Evolutionary conservation across 2,329 filamentous ascomycete genomes (phyloP).

Genomic region (Pseudogymnoascus sp.): DNA sequence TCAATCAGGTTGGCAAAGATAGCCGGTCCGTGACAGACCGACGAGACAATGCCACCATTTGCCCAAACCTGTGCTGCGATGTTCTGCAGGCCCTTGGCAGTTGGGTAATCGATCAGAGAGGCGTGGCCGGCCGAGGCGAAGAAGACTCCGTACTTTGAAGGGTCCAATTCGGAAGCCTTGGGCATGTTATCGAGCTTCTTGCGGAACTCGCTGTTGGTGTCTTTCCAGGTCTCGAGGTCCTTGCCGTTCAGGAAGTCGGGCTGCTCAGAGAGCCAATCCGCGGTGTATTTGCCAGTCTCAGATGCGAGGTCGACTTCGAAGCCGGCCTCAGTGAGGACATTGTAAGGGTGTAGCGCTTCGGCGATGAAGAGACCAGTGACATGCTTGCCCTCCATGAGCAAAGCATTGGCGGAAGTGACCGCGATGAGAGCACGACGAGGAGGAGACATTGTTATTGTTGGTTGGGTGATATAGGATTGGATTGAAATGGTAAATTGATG

Average conservation of each 20-base stretch:
- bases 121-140: constrained; percentile 37
- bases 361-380: constrained; percentile 37
- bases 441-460: constrained; percentile 29
- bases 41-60: constrained; percentile 33
- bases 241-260: constrained; percentile 34
- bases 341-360: constrained; percentile 40
- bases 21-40: constrained; percentile 34
- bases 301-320: constrained; percentile 40
- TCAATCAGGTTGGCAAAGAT: constrained; percentile 31
- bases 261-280: constrained; percentile 37
- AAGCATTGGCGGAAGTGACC: constrained; percentile 35
- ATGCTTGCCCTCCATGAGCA: constrained; percentile 33
- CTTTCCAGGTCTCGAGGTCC: constrained; percentile 33
- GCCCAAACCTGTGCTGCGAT: constrained; percentile 34
- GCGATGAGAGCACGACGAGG: constrained; percentile 34
- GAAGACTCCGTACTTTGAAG: constrained; percentile 30
- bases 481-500: background rate
- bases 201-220: constrained; percentile 35
- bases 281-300: constrained; percentile 35
- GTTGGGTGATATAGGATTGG: background rate
- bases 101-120: constrained; percentile 38
- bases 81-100: constrained; percentile 31
- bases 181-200: constrained; percentile 36
- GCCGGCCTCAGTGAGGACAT: constrained; percentile 35
- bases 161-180: constrained; percentile 30